Percentiles rank a stretch among this genome's conserved stretches.
Evolutionary conservation across 140 eudicot species (phyloP).

Genomic region (Anethum foeniculum): DNA sequence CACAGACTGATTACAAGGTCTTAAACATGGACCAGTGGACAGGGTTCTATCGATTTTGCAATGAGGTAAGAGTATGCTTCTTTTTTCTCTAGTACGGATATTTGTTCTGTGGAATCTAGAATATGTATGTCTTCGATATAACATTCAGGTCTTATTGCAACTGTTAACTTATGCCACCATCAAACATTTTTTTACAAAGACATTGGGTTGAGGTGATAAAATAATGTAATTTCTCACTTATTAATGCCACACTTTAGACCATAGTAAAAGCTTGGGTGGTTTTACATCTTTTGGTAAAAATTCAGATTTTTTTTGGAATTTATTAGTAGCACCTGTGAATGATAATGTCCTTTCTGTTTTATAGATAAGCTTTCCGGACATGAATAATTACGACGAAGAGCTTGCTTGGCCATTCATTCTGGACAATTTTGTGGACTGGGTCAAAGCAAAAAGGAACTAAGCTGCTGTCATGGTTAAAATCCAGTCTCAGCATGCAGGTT

Average conservation of each 20-base stretch:
- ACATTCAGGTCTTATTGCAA: background rate
- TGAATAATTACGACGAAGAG: constrained; percentile 59
- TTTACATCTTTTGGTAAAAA: background rate
- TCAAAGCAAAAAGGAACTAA: constrained; percentile 52
- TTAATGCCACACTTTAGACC: background rate
- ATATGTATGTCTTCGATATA: background rate
- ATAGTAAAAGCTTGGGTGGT: background rate
- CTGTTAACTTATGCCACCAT: background rate
- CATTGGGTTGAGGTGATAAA: background rate
- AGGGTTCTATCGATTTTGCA: constrained; percentile 83
- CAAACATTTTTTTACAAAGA: background rate
- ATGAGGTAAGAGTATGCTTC: constrained; percentile 45
- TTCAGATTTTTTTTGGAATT: background rate
- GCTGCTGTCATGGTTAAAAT: constrained; percentile 6
- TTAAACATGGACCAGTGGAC: constrained; percentile 96
- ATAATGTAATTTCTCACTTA: background rate
- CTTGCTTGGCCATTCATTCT: constrained; percentile 87
- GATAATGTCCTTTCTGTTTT: constrained; percentile 5
- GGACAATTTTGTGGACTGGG: constrained; percentile 90
- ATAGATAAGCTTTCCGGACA: constrained; percentile 81
- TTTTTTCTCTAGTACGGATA: background rate
- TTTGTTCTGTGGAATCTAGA: background rate
- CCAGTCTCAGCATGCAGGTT: background rate
- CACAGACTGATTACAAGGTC: constrained; percentile 81
- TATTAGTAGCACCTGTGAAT: background rate